Conservation (phyloP, 1,139 yeast genomes). For the Barnettozyma hawaiiensis region DNA sequence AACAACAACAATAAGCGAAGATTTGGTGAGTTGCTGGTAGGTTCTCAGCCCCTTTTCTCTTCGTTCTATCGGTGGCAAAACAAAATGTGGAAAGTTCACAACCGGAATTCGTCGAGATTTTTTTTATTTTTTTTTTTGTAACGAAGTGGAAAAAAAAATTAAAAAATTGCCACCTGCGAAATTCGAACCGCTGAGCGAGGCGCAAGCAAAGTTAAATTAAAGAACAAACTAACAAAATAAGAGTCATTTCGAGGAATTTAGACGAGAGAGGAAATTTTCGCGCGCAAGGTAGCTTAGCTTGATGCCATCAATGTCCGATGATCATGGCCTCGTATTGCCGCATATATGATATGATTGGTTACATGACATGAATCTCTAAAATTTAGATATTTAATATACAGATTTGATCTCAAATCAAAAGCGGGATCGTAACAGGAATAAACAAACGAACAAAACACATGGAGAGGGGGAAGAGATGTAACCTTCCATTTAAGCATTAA, state of each 20-base stretch:
- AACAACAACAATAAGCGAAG: not conserved
- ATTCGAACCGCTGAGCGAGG: not conserved
- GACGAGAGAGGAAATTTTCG: no score
- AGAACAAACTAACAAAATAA: no score
- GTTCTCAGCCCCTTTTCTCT: not conserved
- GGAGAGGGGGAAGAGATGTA: not conserved
- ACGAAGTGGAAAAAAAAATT: no score
- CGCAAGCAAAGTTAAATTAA: no score
- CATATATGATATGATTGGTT: no score
- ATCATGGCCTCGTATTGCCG: no score
- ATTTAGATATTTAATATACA: not conserved
- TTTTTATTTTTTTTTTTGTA: not conserved
- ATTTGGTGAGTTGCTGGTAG: not conserved
- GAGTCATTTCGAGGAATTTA: no score
- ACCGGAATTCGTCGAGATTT: not conserved
- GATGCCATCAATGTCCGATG: no score
- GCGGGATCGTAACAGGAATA: not conserved
- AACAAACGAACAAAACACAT: not conserved
- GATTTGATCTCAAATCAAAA: not conserved
- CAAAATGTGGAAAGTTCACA: not conserved
- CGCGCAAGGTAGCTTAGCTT: no score
- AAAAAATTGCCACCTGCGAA: not conserved
- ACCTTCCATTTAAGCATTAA: not conserved
- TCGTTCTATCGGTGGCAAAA: not conserved
- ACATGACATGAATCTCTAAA: not conserved